Evolutionary conservation across 345 rosid species (phyloP).

Genomic region (Hirschfeldia incana): DNA sequence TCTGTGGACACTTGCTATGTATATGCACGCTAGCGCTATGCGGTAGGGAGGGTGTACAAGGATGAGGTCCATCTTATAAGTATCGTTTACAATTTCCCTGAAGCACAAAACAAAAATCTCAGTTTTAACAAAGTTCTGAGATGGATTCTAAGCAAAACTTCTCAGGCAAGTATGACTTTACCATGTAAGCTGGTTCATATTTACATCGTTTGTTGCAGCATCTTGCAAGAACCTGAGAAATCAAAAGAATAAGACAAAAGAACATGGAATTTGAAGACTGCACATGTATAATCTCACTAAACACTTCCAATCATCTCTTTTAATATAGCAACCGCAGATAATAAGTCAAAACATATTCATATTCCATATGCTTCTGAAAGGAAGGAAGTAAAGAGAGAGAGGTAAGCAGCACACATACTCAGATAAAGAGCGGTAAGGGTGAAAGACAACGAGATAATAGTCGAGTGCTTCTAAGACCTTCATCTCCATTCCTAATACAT

Average conservation of each 20-base stretch:
- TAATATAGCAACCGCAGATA: neutral
- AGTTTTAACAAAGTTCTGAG: too few relatives aligned
- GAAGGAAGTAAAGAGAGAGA: conserved; percentile 22
- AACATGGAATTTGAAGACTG: too few relatives aligned
- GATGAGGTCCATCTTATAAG: conserved; percentile 93
- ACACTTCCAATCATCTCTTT: too few relatives aligned
- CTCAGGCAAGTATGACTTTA: conserved; percentile 29
- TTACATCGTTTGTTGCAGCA: conserved; percentile 65
- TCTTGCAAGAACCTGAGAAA: conserved; percentile 72
- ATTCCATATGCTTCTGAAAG: neutral
- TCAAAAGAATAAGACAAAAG: neutral
- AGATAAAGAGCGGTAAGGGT: conserved; percentile 84
- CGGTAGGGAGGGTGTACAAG: conserved; percentile 87
- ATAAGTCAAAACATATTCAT: neutral
- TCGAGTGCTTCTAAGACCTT: conserved; percentile 89
- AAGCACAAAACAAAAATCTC: neutral
- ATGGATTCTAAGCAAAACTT: neutral
- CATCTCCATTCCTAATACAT: conserved; percentile 98
- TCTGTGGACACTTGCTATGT: conserved; percentile 67
- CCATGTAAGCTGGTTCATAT: conserved; percentile 78
- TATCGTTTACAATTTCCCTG: conserved; percentile 93
- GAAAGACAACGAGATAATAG: conserved; percentile 91
- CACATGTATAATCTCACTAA: too few relatives aligned
- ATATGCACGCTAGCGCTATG: conserved; percentile 87
- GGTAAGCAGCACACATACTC: conserved; percentile 53